A percentile compares a stretch with the other conserved stretches of the same genome.
Evolutionary conservation across 225 moss, liverwort and hornwort genomes (phyloP).

Genomic region (Lunularia cruciata): DNA sequence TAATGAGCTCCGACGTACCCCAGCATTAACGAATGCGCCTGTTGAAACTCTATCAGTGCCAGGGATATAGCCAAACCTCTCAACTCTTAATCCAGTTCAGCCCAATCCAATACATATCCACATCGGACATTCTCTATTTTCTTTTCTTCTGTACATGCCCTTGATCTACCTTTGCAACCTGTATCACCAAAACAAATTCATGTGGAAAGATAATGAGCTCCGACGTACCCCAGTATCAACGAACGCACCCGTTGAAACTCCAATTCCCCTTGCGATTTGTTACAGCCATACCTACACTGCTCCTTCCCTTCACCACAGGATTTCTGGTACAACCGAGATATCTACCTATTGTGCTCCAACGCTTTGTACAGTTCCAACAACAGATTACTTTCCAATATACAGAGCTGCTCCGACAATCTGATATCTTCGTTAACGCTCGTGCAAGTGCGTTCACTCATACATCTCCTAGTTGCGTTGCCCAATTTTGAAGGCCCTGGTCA

Average conservation of each 20-base stretch:
- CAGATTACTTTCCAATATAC: neutral
- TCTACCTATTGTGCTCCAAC: constrained; percentile 1
- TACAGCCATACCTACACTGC: neutral
- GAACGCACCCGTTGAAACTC: neutral
- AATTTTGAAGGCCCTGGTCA: neutral
- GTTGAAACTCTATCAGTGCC: neutral
- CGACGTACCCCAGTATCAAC: constrained; percentile 3
- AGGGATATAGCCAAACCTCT: neutral
- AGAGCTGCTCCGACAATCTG: neutral
- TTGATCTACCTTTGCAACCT: neutral
- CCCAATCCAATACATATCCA: neutral
- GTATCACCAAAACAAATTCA: neutral
- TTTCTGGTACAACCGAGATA: neutral
- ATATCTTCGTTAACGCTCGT: constrained; percentile 18
- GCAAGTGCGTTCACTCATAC: neutral
- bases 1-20: neutral
- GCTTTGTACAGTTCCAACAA: neutral
- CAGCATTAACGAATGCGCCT: neutral
- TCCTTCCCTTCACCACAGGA: neutral
- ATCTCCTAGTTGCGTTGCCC: neutral
- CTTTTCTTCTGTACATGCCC: neutral
- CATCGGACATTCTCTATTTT: neutral
- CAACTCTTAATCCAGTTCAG: neutral
- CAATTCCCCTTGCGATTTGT: neutral
- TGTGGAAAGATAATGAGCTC: neutral